Percentiles rank a stretch among this genome's conserved stretches.
These are phyloP conservation scores for Globisporangium cystogenes DNA, from an alignment of 352 stramenopile genomes.

Conservation along the genomic window DNA sequence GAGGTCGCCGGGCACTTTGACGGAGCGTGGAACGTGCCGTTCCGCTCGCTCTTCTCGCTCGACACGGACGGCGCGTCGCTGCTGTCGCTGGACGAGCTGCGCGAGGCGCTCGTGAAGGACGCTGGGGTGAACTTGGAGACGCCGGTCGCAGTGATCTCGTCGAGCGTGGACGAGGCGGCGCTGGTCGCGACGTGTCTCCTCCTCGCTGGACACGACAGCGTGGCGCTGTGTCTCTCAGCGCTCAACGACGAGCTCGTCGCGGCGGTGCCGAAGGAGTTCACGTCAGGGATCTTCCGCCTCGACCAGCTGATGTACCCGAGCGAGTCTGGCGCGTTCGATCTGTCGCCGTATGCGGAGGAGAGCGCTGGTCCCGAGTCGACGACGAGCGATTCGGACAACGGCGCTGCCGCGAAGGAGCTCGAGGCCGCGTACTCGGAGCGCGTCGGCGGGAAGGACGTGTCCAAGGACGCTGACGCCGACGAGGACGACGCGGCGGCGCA, in stretches of 20 bases:
- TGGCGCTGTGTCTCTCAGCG: slow-evolving; percentile 31
- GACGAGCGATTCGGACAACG: slow-evolving; percentile 3
- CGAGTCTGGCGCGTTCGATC: slow-evolving; percentile 46
- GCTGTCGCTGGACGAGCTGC: slow-evolving; percentile 30
- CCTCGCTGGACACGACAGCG: slow-evolving; percentile 25
- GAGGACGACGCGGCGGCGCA: slow-evolving; percentile 12
- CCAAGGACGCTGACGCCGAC: slow-evolving; percentile 8
- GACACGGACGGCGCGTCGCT: slow-evolving; percentile 27
- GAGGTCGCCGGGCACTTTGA: slow-evolving; percentile 55
- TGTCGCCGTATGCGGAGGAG: slow-evolving; percentile 29
- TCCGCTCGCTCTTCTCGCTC: slow-evolving; percentile 35
- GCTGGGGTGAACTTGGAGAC: slow-evolving; percentile 31
- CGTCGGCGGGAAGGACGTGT: slow-evolving; percentile 27
- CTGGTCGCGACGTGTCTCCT: slow-evolving; percentile 52
- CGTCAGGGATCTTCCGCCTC: slow-evolving; percentile 36
- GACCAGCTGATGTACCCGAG: slow-evolving; percentile 36
- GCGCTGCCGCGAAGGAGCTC: slow-evolving; percentile 17
- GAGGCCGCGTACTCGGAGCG: slow-evolving; percentile 40
- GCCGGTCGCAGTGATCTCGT: slow-evolving; percentile 38
- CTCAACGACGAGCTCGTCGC: slow-evolving; percentile 37
- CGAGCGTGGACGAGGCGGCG: slow-evolving; percentile 43
- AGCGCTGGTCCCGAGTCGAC: slow-evolving; percentile 1
- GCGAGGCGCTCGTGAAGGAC: slow-evolving; percentile 27
- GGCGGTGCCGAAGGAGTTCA: slow-evolving; percentile 29
- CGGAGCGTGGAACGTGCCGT: slow-evolving; percentile 43